Evolutionary conservation across 352 stramenopile species (phyloP).

Genomic region (Pythium coloratum): DNA sequence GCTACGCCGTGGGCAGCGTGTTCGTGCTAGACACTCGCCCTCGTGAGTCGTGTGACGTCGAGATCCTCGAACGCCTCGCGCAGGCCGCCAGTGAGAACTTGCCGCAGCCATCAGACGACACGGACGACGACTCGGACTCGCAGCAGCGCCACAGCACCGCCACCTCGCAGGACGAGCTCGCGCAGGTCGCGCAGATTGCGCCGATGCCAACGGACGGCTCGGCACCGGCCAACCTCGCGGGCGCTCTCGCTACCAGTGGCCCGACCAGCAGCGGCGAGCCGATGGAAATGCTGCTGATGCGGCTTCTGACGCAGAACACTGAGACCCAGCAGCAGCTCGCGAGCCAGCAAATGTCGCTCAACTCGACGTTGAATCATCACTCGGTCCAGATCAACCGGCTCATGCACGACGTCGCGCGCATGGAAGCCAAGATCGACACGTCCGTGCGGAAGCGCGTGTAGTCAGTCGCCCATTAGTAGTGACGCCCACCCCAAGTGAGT

Average conservation of each 20-base stretch:
- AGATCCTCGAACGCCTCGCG: conserved; percentile 67
- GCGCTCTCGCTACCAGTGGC: conserved; percentile 15
- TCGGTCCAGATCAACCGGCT: conserved; percentile 75
- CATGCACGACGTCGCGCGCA: conserved; percentile 68
- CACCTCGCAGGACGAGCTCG: conserved; percentile 7
- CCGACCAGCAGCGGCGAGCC: conserved; percentile 27
- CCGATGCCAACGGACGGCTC: conserved; percentile 29
- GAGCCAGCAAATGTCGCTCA: conserved; percentile 72
- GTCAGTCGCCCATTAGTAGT: not conserved
- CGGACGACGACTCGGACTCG: conserved; percentile 4
- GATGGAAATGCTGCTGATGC: conserved; percentile 81
- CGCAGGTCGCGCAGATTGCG: conserved; percentile 26
- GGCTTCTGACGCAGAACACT: conserved; percentile 76
- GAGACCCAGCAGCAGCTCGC: conserved; percentile 84
- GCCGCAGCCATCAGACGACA: conserved; percentile 24
- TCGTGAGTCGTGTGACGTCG: conserved; percentile 66
- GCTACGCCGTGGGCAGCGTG: conserved; percentile 65
- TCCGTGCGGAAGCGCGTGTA: conserved; percentile 25
- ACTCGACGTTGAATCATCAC: conserved; percentile 61
- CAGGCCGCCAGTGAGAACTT: conserved; percentile 62
- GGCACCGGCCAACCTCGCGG: conserved; percentile 17
- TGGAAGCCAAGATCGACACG: conserved; percentile 76
- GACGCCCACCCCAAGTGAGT: not conserved
- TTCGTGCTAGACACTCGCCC: conserved; percentile 84
- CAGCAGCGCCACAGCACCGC: not conserved